Evolutionary conservation across 139 green algal species (phyloP), one percentile per base, ranked within the genome.

Genomic region (Tetratostichococcus sp.): DNA sequence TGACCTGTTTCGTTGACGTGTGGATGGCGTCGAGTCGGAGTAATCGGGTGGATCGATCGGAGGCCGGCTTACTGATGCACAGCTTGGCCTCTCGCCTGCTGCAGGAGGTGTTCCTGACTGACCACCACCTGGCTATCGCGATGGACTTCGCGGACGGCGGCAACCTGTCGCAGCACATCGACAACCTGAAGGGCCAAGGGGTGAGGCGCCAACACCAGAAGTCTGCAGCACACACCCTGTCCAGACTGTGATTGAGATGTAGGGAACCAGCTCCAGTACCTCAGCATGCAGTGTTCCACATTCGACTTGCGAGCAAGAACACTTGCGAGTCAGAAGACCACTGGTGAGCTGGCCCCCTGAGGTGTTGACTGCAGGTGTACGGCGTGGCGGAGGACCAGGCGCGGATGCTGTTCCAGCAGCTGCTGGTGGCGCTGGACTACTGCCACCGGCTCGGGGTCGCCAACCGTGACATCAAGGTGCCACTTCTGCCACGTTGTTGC

Each of bases 361-460:
- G 39, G 39, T 11, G 6, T 6, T n/a, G 8, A 11, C 8, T 50
- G 39, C 66, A 59, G n/a, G 58, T 25, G 25, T 14, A 50, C 14
- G 74, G 71, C 30, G 17, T 85, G 70, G 31, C 75, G 67, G 90
- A 95, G 77, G 80, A 86, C 58, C 85, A 90, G 72, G 85, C 87
- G 35, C 77, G 92, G 25, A 94, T 83, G 80, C 94, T 95, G 72
- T 96, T 97, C 73, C 91, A 96, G 81, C 91, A 97, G 84, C 76
- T 96, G 19, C 80, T 91, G 0, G 75, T 83, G n/a, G 91, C 84
- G 21, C 77, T 96, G 58, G 76, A 79, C 65, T 94, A 92, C 84
- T 90, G 82, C 71, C 80, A 79, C 67, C 50, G 73, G 28, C 80
- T 89, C 73, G 85, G 89, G 6, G 84, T 92, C 32, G 84, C 85